Evolutionary conservation across 2,329 filamentous ascomycete species (phyloP).

Genomic region (Calonectria pseudoreteaudii): DNA sequence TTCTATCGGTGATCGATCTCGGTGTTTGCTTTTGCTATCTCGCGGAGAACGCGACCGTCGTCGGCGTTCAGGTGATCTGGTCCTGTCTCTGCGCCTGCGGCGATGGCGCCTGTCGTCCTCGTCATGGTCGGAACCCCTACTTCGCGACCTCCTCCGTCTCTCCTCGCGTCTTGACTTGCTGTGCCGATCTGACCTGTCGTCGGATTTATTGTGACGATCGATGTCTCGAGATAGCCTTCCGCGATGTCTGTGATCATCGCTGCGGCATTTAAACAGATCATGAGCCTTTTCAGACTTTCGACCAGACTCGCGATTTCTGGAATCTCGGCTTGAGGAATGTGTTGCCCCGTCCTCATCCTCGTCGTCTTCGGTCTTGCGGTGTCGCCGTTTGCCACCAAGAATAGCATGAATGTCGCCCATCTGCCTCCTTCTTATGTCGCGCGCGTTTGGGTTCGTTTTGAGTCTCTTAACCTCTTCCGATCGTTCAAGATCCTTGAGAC

Average conservation of each 20-base stretch:
- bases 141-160: conserved; percentile 31
- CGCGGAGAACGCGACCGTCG: conserved; percentile 48
- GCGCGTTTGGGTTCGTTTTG: conserved; percentile 58
- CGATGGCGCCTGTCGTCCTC: conserved; percentile 29
- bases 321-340: conserved; percentile 29
- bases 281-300: conserved; percentile 23
- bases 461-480: conserved; percentile 58
- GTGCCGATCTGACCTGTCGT: conserved; percentile 26
- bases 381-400: conserved; percentile 58
- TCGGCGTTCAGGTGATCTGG: conserved; percentile 42
- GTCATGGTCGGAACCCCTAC: conserved; percentile 25
- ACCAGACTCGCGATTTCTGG: conserved; percentile 24
- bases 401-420: conserved; percentile 72
- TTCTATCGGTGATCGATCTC: conserved; percentile 46
- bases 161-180: conserved; percentile 32
- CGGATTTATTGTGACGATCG: conserved; percentile 29
- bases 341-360: conserved; percentile 34
- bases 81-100: conserved; percentile 37
- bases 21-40: conserved; percentile 45
- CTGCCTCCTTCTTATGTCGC: conserved; percentile 68
- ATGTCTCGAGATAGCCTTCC: conserved; percentile 42
- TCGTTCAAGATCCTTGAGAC: conserved; percentile 72
- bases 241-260: conserved; percentile 33
- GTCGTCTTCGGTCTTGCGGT: conserved; percentile 38
- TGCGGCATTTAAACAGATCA: conserved; percentile 38